A percentile compares a stretch with the other conserved stretches of the same genome.
These are phyloP conservation scores for Isabelozyma gotoi DNA, from an alignment of 805 yeast species.

Conservation along the genomic window DNA sequence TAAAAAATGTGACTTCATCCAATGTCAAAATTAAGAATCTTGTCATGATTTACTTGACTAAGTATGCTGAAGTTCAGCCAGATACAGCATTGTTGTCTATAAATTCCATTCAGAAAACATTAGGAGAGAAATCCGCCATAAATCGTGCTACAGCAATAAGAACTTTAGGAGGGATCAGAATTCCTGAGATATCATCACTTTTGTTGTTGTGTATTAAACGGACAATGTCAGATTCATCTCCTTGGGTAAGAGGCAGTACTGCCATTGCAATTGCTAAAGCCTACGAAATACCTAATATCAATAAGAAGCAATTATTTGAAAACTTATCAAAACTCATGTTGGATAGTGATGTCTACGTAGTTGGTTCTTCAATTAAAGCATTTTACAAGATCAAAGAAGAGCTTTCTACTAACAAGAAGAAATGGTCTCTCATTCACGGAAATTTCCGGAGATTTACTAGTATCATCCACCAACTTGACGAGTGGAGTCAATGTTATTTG, in stretches of 20 bases:
- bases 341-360: slow-evolving; percentile 68
- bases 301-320: slow-evolving; percentile 48
- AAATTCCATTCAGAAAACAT: slow-evolving; percentile 85
- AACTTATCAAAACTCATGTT: slow-evolving; percentile 52
- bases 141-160: slow-evolving; percentile 72
- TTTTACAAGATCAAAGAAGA: slow-evolving; percentile 51
- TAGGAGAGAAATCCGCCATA: slow-evolving; percentile 68
- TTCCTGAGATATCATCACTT: slow-evolving; percentile 80
- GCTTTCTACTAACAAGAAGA: slow-evolving; percentile 22
- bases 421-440: slow-evolving; percentile 68
- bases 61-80: slow-evolving; percentile 81
- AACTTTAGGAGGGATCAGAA: slow-evolving; percentile 78
- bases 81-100: slow-evolving; percentile 88
- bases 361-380: slow-evolving; percentile 65
- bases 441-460: slow-evolving; percentile 60
- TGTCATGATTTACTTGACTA: slow-evolving; percentile 70
- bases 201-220: slow-evolving; percentile 70
- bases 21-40: slow-evolving; percentile 66
- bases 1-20: slow-evolving; percentile 77
- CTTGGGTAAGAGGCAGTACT: slow-evolving; percentile 76
- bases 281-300: slow-evolving; percentile 38
- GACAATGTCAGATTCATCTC: slow-evolving; percentile 66
- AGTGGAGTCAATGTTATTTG: slow-evolving; percentile 63
- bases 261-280: slow-evolving; percentile 73
- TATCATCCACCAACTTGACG: slow-evolving; percentile 55